Conservation (phyloP, 2,329 filamentous ascomycete genomes). For the Seiridium cupressi region DNA sequence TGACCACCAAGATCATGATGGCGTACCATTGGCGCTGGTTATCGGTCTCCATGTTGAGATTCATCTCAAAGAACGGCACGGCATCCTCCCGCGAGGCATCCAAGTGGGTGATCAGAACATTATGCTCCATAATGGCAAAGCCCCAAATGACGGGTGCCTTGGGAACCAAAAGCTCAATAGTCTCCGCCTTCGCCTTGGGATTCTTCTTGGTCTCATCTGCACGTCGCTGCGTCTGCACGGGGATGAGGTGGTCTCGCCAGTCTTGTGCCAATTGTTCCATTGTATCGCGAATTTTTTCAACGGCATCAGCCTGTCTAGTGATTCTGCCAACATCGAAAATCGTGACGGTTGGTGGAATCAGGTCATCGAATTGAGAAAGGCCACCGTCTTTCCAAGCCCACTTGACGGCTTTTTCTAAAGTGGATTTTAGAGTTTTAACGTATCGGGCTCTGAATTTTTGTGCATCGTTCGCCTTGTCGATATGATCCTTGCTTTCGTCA, state of each 20-base stretch:
- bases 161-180: neutral
- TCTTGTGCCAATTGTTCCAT: slow-evolving; percentile 17
- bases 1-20: slow-evolving; percentile 27
- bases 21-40: slow-evolving; percentile 31
- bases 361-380: slow-evolving; percentile 14
- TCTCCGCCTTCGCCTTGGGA: neutral
- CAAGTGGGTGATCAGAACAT: slow-evolving; percentile 27
- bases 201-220: slow-evolving; percentile 2
- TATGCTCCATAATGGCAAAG: slow-evolving; percentile 27
- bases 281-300: slow-evolving; percentile 12
- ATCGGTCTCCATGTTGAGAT: slow-evolving; percentile 24
- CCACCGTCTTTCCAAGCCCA: slow-evolving; percentile 26
- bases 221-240: neutral
- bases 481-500: slow-evolving; percentile 12
- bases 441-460: slow-evolving; percentile 15
- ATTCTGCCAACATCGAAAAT: slow-evolving; percentile 18
- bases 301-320: neutral
- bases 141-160: slow-evolving; percentile 25
- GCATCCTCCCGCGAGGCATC: slow-evolving; percentile 21
- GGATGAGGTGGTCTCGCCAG: slow-evolving; percentile 17
- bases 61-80: slow-evolving; percentile 19
- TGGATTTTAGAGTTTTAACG: slow-evolving; percentile 16
- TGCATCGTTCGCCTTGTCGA: neutral
- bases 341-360: slow-evolving; percentile 19
- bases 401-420: slow-evolving; percentile 17